Evolutionary conservation across 2,329 filamentous ascomycete genomes (phyloP).

Genomic region (Aspergillus sp.): DNA sequence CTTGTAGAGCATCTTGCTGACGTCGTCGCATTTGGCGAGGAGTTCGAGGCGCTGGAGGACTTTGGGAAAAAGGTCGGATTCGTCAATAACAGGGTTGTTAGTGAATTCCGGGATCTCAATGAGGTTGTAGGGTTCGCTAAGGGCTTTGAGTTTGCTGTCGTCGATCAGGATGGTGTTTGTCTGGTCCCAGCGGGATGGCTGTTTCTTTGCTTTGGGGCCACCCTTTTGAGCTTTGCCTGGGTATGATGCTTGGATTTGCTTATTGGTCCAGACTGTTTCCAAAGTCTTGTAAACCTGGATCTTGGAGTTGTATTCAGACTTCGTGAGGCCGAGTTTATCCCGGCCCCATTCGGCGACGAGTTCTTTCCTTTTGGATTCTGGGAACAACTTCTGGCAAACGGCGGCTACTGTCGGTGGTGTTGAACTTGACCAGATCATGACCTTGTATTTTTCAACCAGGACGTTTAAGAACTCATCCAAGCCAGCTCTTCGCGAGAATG

Average conservation of each 20-base stretch:
- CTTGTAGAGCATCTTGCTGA: constrained; percentile 42
- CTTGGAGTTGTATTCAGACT: constrained; percentile 64
- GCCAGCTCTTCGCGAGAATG: constrained; percentile 67
- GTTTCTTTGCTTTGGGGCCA: constrained; percentile 1
- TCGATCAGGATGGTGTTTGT: constrained; percentile 88
- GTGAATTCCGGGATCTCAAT: constrained; percentile 77
- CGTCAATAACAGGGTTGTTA: constrained; percentile 40
- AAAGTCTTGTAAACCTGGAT: constrained; percentile 91
- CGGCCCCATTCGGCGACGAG: constrained; percentile 76
- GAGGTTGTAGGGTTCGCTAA: constrained; percentile 79
- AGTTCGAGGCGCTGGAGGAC: constrained; percentile 55
- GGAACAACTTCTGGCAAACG: constrained; percentile 61
- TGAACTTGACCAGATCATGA: constrained; percentile 92
- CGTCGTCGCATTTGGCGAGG: constrained; percentile 50
- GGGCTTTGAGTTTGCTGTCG: constrained; percentile 77
- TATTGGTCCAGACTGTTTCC: constrained; percentile 64
- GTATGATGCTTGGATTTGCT: constrained; percentile 44
- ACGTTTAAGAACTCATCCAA: constrained; percentile 70
- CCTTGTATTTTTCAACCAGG: constrained; percentile 70
- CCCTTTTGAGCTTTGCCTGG: constrained; percentile 23
- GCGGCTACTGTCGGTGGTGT: constrained; percentile 67
- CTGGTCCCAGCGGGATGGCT: constrained; percentile 66
- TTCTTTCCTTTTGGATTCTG: constrained; percentile 49
- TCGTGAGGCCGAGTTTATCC: constrained; percentile 69
- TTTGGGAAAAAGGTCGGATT: constrained; percentile 48